Evolutionary conservation across 2,329 filamentous ascomycete species (phyloP), one percentile per base, ranked within the genome.

Genomic region (Alternaria viburni): DNA sequence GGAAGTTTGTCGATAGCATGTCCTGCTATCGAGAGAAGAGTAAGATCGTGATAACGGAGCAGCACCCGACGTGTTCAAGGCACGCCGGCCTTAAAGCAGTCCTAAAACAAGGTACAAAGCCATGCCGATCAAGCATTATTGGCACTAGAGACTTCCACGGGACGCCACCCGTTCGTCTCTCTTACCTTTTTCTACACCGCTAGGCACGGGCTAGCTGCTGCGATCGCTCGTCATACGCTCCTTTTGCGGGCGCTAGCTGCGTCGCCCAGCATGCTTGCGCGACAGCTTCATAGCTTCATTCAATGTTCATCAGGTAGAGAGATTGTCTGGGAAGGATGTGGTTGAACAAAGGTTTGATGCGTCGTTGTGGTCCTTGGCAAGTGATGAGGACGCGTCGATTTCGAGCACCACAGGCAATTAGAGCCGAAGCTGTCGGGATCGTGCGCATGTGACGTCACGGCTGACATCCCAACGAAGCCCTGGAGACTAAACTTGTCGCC

Each of bases 61-160:
- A 46, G 28, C 19, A 45, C 13, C 21, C 32, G 8, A 23, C 50
- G 26, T 51, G 41, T 30, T 43, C 12, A 26, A 59, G 60, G 52
- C 60, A 52, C 43, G 52, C 8, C 56, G 46, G 43, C 32, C 52
- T 65, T 63, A 63, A 60, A 62, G 45, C 50, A 21, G 30, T 26
- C 47, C 62, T 63, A 63, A 60, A 62, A 36, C 62, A 58, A 61
- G 43, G 56, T 54, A 65, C 59, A 59, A 57, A 54, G 32, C 44
- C 51, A 59, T 60, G 61, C 19, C 57, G 61, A 63, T 60, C 57
- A 44, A 21, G 49, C 36, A 30, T 44, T 41, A 23, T 50, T 51
- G 60, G 36, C 36, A 28, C 56, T 43, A 49, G 49, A 44, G 50
- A 23, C 25, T 21, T 23, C 59, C 54, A 54, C 28, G 28, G 28